phyloP scores from a whole-genome alignment of 2,329 filamentous ascomycete genomes.

The Alternaria panax region DNA sequence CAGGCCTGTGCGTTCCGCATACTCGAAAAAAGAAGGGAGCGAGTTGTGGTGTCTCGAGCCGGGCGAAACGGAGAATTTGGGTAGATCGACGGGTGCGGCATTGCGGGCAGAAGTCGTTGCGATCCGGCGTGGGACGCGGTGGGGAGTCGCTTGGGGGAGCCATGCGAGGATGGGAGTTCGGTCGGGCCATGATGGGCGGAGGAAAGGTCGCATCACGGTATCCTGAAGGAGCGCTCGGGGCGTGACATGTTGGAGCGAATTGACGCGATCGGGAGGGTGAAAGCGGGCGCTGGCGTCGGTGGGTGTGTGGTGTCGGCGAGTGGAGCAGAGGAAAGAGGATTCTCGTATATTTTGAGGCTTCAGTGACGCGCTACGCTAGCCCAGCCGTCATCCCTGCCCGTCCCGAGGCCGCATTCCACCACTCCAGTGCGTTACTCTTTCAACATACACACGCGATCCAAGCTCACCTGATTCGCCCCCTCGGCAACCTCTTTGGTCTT shows the following conservation, averaged over 20 bases:
- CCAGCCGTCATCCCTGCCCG: conserved; percentile 19
- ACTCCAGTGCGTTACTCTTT: conserved; percentile 4
- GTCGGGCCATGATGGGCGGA: conserved; percentile 34
- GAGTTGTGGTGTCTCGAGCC: conserved; percentile 64
- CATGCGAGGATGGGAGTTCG: conserved; percentile 27
- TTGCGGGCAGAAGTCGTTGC: conserved; percentile 36
- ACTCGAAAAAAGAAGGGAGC: conserved; percentile 69
- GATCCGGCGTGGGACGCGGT: conserved; percentile 37
- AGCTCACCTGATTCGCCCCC: background rate
- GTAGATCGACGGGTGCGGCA: conserved; percentile 34
- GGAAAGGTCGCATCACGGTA: conserved; percentile 39
- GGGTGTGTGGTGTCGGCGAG: too few relatives aligned
- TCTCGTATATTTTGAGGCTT: conserved; percentile 29
- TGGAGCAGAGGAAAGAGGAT: conserved; percentile 8
- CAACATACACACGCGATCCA: background rate
- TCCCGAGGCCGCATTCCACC: conserved; percentile 3
- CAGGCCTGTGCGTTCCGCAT: conserved; percentile 66
- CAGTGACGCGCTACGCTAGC: conserved; percentile 26
- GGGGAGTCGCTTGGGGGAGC: conserved; percentile 32
- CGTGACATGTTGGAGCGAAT: conserved; percentile 32
- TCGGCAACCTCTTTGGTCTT: too few relatives aligned
- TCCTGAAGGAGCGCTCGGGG: background rate
- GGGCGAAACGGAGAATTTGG: conserved; percentile 36
- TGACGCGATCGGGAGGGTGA: background rate
- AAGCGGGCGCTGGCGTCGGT: background rate